Evolutionary conservation across 1,139 yeast genomes (phyloP).

Genomic region (Protomyces pachydermus): DNA sequence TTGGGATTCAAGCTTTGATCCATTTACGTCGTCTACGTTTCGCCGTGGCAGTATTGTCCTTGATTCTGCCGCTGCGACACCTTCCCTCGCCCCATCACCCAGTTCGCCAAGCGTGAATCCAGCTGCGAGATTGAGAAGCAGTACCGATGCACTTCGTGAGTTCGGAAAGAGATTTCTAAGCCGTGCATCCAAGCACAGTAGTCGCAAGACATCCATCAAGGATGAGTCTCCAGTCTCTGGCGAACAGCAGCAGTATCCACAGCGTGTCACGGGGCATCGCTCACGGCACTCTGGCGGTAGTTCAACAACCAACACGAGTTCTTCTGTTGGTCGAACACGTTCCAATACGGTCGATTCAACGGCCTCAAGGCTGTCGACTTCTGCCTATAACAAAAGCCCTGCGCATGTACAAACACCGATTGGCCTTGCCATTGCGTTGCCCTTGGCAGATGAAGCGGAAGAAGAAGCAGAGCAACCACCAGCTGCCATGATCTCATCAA

Average conservation of each 20-base stretch:
- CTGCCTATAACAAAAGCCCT: not conserved
- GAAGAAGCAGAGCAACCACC: not conserved
- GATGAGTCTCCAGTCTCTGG: not conserved
- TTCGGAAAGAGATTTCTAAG: constrained; percentile 16
- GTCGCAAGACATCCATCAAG: not conserved
- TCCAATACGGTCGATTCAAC: constrained; percentile 24
- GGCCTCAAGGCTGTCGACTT: not conserved
- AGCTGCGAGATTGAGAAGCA: constrained; percentile 9
- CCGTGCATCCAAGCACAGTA: not conserved
- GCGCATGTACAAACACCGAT: not conserved
- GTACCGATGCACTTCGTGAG: constrained; percentile 21
- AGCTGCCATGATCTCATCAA: not conserved
- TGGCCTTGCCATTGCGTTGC: not conserved
- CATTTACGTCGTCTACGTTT: constrained; percentile 16
- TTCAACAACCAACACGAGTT: constrained; percentile 4
- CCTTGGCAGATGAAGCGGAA: not conserved
- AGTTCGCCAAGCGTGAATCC: constrained; percentile 5
- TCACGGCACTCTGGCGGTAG: not conserved
- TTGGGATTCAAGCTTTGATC: constrained; percentile 23
- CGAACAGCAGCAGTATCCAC: not conserved
- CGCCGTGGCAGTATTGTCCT: constrained; percentile 24
- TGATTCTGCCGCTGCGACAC: constrained; percentile 23
- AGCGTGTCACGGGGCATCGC: not conserved
- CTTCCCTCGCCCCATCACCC: constrained; percentile 10
- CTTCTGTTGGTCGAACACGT: constrained; percentile 13